Evolutionary conservation across 2,329 filamentous ascomycete species (phyloP), one percentile per base, ranked within the genome.

Genomic region (Cucurbitaria berberidis): DNA sequence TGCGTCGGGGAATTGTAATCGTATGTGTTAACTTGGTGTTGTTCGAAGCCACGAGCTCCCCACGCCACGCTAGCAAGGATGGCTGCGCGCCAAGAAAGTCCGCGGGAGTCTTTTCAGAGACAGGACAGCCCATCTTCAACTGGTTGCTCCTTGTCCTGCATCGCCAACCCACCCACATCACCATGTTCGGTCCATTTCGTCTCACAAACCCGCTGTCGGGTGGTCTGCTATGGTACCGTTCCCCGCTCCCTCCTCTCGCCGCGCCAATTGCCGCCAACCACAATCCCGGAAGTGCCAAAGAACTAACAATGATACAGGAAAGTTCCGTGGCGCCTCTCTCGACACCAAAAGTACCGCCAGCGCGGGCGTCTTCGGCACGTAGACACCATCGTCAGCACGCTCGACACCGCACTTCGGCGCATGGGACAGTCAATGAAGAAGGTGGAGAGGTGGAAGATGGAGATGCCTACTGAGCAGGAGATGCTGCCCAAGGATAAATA

Each of bases 401-500:
- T 99, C 59, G 90, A 91, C 70, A 84, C 81, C 39, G 93, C 93
- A 16, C 84, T 98, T 48, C 82, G 85, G 46, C 89, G 88, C 76
- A 82, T 89, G 35, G 73, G 89, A 69, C 84, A 87, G 54, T 84
- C 87, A 41, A 81, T 84, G 49, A 91, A 91, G 78, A 83, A 90
- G 48, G 82, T 99, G 53, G 89, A 96, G 76, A 81, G 88, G 71
- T 99, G 95, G 95, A 96, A 95, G 82, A 83, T 84, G 32, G 91
- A 96, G 78, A 99, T 99, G 95, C 95, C 95, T 19, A 89, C 86
- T 22, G 95, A 99, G 82, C 84, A 86, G 70, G 92, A 98, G 82
- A 99, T 99, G 95, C 75, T 96, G 75, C 89, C 95, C 41, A 89
- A 86, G 77, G 95, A 99, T 80, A 99, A 99, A 80, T 99, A 99